Evolutionary conservation across 441 rosid genomes (phyloP).

Genomic region (Brassica hybrid): DNA sequence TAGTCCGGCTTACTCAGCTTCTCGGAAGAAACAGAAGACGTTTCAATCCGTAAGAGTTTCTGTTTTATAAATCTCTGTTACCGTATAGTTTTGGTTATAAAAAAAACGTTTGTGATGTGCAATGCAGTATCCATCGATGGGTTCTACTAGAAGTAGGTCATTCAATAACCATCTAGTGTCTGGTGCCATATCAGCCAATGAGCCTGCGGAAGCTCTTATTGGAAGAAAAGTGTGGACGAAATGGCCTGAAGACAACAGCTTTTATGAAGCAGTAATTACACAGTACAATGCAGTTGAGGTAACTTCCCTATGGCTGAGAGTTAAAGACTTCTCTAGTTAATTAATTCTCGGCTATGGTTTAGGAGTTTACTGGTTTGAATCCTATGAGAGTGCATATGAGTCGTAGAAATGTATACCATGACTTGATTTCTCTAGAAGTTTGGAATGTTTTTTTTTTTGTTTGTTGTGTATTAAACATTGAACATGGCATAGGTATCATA

Average conservation of each 20-base stretch:
- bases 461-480: neutral
- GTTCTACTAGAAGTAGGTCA: slow-evolving; percentile 54
- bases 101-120: slow-evolving; percentile 49
- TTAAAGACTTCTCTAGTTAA: neutral
- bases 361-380: neutral
- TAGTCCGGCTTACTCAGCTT: slow-evolving; percentile 67
- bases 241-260: slow-evolving; percentile 86
- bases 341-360: slow-evolving; percentile 17
- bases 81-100: slow-evolving; percentile 16
- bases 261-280: slow-evolving; percentile 83
- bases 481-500: neutral
- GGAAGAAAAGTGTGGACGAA: slow-evolving; percentile 84
- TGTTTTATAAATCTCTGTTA: too few species aligned
- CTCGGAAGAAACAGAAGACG: slow-evolving; percentile 83
- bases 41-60: slow-evolving; percentile 68
- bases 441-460: neutral
- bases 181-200: slow-evolving; percentile 52
- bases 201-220: slow-evolving; percentile 56
- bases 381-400: too few species aligned
- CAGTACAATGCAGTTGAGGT: slow-evolving; percentile 67
- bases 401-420: too few species aligned
- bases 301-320: slow-evolving; percentile 19
- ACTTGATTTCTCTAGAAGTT: neutral
- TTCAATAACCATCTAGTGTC: slow-evolving; percentile 50
- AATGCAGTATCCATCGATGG: slow-evolving; percentile 59